Base-by-base conservation (phyloP, 2,329 filamentous ascomycete genomes). In the Gremmenia infestans region DNA sequence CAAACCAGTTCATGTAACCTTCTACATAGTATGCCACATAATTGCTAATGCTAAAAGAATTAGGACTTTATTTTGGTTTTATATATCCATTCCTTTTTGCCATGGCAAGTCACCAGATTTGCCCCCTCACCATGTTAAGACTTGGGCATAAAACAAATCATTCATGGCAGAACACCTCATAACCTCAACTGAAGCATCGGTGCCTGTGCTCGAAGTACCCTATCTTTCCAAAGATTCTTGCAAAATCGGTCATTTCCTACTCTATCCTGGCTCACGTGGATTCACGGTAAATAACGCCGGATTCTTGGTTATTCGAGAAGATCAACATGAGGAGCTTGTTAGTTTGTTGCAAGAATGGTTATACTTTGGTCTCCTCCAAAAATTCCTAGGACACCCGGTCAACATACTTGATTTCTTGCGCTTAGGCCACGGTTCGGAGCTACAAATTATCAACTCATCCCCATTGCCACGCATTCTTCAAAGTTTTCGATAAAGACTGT, bases 271-370 rank as follows among this genome's bases (percentile, higher is more conserved):
- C 12, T 22, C 19, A 1, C 45, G 45, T 15, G 45, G 45, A n/a
- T 47, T 47, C 9, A 15, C 12, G 5, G 5, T 35, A 11, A 32
- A 28, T 17, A 32, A 22, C 12, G 23, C 11, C 22, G 45, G 45
- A 15, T 23, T 37, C n/a, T 7, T 50, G 8, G 19, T 43, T 15
- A 15, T 51, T 28, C 36, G 23, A 19, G 37, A 43, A 32, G 49
- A 51, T n/a, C 37, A 43, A 28, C 37, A 42, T 14, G 14, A 25
- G 17, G 49, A 51, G 11, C 22, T 51, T 23, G 37, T n/a, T 12
- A 35, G 49, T 17, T 43, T 51, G 36, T 19, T 51, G 14, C 49
- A 51, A 32, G 49, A 51, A 51, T 51, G 49, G 49, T 28, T 51
- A 19, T 51, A 45, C 17, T 45, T 51, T 17, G 49, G 49, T 14